A percentile compares a stretch with the other conserved stretches of the same genome.
Evolutionary conservation across 768 basidiomycete species (phyloP).

Genomic region (Boletus reticulatus): DNA sequence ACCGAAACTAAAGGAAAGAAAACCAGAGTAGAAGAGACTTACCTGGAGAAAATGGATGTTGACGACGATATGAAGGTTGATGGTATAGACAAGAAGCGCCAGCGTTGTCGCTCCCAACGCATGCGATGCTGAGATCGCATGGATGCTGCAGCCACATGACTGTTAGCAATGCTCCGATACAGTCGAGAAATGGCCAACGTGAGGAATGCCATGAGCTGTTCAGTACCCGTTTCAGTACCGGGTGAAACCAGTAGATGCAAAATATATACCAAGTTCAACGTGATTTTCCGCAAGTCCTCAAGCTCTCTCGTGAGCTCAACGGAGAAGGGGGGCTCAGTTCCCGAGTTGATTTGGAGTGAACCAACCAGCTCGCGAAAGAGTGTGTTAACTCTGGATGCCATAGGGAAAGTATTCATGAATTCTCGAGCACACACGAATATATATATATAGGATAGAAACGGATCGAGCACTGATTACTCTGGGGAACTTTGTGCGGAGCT

Average conservation of each 20-base stretch:
- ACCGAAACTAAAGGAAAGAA: neutral
- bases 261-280: conserved; percentile 19
- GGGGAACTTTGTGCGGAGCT: neutral
- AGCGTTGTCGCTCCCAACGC: conserved; percentile 20
- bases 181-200: conserved; percentile 14
- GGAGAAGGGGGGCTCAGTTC: conserved; percentile 1
- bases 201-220: conserved; percentile 29
- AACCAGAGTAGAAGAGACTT: neutral
- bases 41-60: conserved; percentile 19
- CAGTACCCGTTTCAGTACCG: neutral
- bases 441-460: conserved; percentile 13
- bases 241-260: neutral
- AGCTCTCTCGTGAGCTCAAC: conserved; percentile 21
- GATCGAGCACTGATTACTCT: neutral
- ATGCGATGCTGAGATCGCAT: conserved; percentile 19
- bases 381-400: conserved; percentile 4
- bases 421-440: conserved; percentile 1
- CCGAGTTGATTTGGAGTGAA: neutral
- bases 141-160: conserved; percentile 14
- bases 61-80: conserved; percentile 26
- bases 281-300: conserved; percentile 20
- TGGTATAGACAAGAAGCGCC: conserved; percentile 28
- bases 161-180: neutral
- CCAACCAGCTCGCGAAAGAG: neutral
- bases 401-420: neutral